Conservation (phyloP, 1,284 basidiomycete species). For the Boletus sp. region DNA sequence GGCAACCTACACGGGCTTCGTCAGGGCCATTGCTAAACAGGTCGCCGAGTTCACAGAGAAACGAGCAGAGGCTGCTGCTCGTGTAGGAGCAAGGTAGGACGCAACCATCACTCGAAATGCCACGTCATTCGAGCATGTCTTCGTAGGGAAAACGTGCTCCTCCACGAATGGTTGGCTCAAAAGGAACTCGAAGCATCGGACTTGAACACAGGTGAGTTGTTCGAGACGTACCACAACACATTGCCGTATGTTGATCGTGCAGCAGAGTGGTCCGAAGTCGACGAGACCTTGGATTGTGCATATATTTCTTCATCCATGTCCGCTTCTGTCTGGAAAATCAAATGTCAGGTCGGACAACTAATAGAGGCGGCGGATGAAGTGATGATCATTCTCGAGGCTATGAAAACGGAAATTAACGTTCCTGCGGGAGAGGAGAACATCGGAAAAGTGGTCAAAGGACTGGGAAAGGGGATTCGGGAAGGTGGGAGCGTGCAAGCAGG, state of each 20-base stretch:
- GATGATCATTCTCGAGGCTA: conserved; percentile 61
- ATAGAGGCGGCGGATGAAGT: conserved; percentile 46
- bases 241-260: not conserved
- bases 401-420: conserved; percentile 67
- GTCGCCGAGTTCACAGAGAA: conserved; percentile 40
- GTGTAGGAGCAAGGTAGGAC: conserved; percentile 42
- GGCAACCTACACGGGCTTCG: conserved; percentile 45
- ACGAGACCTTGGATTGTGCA: conserved; percentile 24
- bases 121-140: not conserved
- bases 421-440: conserved; percentile 43
- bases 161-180: conserved; percentile 25
- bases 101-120: not conserved
- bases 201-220: conserved; percentile 7
- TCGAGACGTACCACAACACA: not conserved
- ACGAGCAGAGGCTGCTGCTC: conserved; percentile 35
- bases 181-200: conserved; percentile 15
- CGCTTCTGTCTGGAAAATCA: conserved; percentile 58
- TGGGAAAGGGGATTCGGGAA: conserved; percentile 41
- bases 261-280: conserved; percentile 8
- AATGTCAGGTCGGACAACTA: conserved; percentile 40
- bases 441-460: conserved; percentile 40
- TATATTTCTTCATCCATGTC: conserved; percentile 41
- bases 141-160: conserved; percentile 21
- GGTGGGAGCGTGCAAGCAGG: conserved; percentile 44
- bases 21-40: conserved; percentile 42